Evolutionary conservation across 495 filamentous ascomycete genomes (phyloP).

Genomic region (Rhizodiscina lignyota): DNA sequence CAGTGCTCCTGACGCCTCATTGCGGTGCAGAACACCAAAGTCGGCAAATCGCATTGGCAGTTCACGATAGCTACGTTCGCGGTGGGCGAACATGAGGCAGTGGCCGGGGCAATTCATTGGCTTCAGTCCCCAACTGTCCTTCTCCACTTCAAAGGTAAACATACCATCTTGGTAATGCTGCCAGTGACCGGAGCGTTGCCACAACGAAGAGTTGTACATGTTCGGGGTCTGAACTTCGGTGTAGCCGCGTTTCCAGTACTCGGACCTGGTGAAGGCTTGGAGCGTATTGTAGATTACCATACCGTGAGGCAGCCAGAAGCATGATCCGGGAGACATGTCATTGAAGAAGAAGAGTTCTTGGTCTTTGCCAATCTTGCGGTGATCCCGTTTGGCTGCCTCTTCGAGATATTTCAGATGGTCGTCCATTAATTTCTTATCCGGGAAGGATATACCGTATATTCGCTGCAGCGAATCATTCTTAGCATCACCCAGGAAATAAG

Average conservation of each 20-base stretch:
- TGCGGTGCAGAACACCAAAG: conserved; percentile 88
- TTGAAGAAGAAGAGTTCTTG: conserved; percentile 97
- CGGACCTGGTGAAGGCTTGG: conserved; percentile 56
- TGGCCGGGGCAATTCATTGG: conserved; percentile 98
- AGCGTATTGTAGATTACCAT: conserved; percentile 83
- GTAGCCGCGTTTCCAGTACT: conserved; percentile 90
- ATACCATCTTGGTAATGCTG: conserved; percentile 92
- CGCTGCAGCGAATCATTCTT: conserved; percentile 87
- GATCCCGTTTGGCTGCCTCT: conserved; percentile 90
- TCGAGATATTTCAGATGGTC: conserved; percentile 87
- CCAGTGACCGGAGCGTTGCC: conserved; percentile 93
- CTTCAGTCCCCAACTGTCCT: conserved; percentile 74
- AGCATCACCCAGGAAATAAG: conserved; percentile 89
- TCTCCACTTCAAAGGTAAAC: conserved; percentile 85
- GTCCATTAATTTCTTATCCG: conserved; percentile 83
- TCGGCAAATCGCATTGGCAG: conserved; percentile 82
- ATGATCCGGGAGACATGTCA: conserved; percentile 77
- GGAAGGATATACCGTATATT: conserved; percentile 92
- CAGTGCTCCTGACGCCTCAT: conserved; percentile 85
- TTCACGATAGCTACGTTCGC: conserved; percentile 72
- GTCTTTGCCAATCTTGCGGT: conserved; percentile 76
- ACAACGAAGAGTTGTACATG: conserved; percentile 80
- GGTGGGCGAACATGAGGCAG: conserved; percentile 58
- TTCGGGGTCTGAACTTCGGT: conserved; percentile 92
- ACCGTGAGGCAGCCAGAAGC: conserved; percentile 86